Evolutionary conservation across 2,329 filamentous ascomycete genomes (phyloP).

Genomic region (Epicoccum sorghinum): DNA sequence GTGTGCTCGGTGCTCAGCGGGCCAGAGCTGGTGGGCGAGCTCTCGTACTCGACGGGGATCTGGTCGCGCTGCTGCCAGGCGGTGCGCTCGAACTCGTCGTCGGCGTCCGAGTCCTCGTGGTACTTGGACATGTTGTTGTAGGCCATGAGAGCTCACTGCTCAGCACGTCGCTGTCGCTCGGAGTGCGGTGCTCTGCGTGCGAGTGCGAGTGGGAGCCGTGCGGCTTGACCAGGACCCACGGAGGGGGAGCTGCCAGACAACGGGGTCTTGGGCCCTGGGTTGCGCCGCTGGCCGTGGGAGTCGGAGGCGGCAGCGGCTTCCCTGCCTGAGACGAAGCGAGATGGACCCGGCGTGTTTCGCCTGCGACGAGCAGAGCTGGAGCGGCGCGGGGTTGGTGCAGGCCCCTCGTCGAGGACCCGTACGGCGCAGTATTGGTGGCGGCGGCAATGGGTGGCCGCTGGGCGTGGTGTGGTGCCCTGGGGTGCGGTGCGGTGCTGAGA

Average conservation of each 20-base stretch:
- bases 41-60: constrained; percentile 69
- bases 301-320: constrained; percentile 9
- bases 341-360: constrained; percentile 43
- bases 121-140: constrained; percentile 59
- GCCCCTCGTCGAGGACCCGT: neutral
- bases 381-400: constrained; percentile 30
- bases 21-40: constrained; percentile 74
- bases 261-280: neutral
- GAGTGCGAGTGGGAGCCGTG: constrained; percentile 9
- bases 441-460: neutral
- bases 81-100: constrained; percentile 82
- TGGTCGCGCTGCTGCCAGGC: constrained; percentile 65
- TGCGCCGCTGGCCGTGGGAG: neutral
- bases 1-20: constrained; percentile 75
- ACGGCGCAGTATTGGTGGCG: too few relatives aligned
- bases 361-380: constrained; percentile 4
- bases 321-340: constrained; percentile 48
- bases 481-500: neutral
- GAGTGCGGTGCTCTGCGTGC: neutral
- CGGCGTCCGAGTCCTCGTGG: constrained; percentile 73
- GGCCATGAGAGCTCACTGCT: constrained; percentile 32
- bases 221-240: constrained; percentile 29
- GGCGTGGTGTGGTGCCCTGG: neutral
- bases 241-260: neutral
- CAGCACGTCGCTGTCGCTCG: too few relatives aligned